phyloP scores from a whole-genome alignment of 2,329 filamentous ascomycete genomes.

The Diplodia corticola region DNA sequence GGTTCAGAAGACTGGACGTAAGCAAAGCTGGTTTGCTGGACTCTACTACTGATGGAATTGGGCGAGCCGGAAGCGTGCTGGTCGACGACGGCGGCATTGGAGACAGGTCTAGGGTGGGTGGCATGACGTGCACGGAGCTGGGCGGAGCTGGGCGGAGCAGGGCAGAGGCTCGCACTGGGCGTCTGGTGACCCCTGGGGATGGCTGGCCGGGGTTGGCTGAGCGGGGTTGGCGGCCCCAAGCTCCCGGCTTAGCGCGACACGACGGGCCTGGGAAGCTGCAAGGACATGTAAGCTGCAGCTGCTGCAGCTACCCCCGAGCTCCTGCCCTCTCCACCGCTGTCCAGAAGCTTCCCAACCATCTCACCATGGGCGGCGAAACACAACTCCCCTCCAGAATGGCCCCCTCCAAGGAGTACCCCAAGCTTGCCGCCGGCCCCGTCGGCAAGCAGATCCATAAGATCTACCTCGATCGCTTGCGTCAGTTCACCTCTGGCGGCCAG shows the following conservation, averaged over 20 bases:
- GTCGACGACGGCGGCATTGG: no score
- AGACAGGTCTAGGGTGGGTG: no score
- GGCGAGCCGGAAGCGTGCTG: background rate
- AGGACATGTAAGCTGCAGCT: slow-evolving; percentile 17
- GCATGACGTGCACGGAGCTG: slow-evolving; percentile 8
- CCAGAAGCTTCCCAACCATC: background rate
- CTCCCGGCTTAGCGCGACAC: slow-evolving; percentile 3
- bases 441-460: slow-evolving; percentile 69
- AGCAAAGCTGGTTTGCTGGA: no score
- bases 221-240: slow-evolving; percentile 8
- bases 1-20: no score
- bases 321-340: background rate
- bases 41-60: background rate
- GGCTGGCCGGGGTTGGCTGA: background rate
- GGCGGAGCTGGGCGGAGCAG: background rate
- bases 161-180: slow-evolving; percentile 8
- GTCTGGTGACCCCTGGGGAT: background rate
- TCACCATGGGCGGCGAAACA: slow-evolving; percentile 40
- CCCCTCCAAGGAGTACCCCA: slow-evolving; percentile 34
- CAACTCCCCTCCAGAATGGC: slow-evolving; percentile 31
- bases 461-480: slow-evolving; percentile 78
- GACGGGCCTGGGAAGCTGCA: background rate
- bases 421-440: slow-evolving; percentile 39
- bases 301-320: slow-evolving; percentile 11
- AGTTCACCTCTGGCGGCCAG: slow-evolving; percentile 72